Base-by-base conservation (phyloP, 371 early-diverging fungal genomes). In the Sporodiniella umbellata region DNA sequence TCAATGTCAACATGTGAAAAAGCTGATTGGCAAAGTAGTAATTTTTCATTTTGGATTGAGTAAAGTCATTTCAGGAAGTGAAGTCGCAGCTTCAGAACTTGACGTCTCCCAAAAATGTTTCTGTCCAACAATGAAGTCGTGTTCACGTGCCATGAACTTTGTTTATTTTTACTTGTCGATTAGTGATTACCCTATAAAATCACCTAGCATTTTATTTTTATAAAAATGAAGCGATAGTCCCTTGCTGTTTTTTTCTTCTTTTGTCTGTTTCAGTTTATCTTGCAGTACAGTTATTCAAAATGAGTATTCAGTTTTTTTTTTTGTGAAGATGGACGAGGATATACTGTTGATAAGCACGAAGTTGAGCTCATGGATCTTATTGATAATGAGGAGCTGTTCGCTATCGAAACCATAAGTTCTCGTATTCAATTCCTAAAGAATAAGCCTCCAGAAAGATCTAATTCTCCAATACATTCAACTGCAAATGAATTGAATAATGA, bases 321-420 rank as follows among this genome's bases (percentile, higher is more conserved):
- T 47, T 26, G 52, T 31, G 45, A 50, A 45, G 55, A 45, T 38
- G 40, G 46, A 53, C 46, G 45, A 53, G 53, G 55, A 24, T 30
- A 54, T 21, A 44, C 43, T 54, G 55, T 48, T 54, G 55, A 48
- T 54, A 37, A 54, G 43, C 8, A 48, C 18, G 54, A 48, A 35
- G 39, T 46, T 50, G 46, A 56, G 56, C 51, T 51, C 0, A 56
- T 45, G 56, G 46, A 56, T 56, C 33, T 50, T 50, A 51, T 50
- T 56, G 45, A 50, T 45, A 51, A 50, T 8, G 45, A 50, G 45
- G 56, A 56, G 56, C 28, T 50, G 22, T 56, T 45, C 47, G 51
- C 57, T 56, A 51, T 56, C 26, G 57, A 43, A 51, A 51, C 51
- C 19, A 43, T 43, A 51, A 51, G 42, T 43, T 51, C 33, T 33